These are phyloP conservation scores for Cymbopogon flexuosus DNA, from an alignment of 202 grass and related monocot genomes.

Conservation along the genomic window DNA sequence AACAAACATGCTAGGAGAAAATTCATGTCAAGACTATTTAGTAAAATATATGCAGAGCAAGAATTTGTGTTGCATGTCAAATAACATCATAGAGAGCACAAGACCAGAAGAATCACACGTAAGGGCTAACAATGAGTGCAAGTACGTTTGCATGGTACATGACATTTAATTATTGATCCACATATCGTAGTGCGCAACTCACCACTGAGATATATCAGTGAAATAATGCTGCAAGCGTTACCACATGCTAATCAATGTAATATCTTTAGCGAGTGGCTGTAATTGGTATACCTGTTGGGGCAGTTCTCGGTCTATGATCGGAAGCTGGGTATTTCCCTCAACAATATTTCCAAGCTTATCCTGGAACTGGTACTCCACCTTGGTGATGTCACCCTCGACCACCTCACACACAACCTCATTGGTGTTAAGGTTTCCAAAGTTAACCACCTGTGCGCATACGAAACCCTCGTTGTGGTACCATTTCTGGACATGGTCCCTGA, in stretches of 20 bases:
- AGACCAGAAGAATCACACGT: neutral
- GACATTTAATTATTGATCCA: neutral
- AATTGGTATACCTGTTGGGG: conserved; percentile 57
- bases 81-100: conserved; percentile 3
- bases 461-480: conserved; percentile 98
- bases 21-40: neutral
- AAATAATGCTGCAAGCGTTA: conserved; percentile 14
- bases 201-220: neutral
- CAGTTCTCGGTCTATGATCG: conserved; percentile 76
- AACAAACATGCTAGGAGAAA: conserved; percentile 4
- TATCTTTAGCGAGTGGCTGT: neutral
- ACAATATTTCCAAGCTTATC: conserved; percentile 89
- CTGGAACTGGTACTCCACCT: conserved; percentile 82
- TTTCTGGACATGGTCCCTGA: conserved; percentile 82
- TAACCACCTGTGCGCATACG: conserved; percentile 90
- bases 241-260: neutral
- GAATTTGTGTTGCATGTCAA: neutral
- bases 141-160: neutral
- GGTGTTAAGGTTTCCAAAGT: conserved; percentile 94
- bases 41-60: neutral
- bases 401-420: conserved; percentile 92
- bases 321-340: conserved; percentile 78
- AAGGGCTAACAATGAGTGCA: neutral
- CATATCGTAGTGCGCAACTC: neutral
- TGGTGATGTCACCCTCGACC: conserved; percentile 83